Evolutionary conservation across 768 basidiomycete species (phyloP).

Genomic region (Calocera cornea): DNA sequence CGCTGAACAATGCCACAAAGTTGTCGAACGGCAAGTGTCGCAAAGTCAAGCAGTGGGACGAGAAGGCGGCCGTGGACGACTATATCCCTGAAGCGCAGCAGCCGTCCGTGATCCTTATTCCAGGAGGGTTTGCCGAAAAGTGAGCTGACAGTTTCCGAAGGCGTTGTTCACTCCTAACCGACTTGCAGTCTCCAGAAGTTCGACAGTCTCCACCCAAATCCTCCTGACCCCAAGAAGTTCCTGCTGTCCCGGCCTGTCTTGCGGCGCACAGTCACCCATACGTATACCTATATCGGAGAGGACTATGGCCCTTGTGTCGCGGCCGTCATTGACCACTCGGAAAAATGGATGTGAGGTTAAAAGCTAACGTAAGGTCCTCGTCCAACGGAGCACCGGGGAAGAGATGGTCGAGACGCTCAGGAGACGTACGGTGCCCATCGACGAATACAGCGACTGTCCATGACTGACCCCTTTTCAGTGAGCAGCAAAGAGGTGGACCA

Average conservation of each 20-base stretch:
- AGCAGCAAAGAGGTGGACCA: background rate
- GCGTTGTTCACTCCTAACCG: background rate
- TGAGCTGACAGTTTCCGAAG: background rate
- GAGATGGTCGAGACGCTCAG: background rate
- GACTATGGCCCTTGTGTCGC: background rate
- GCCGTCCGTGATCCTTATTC: background rate
- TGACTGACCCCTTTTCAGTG: background rate
- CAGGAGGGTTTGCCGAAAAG: background rate
- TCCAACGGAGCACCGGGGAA: background rate
- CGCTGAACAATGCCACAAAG: background rate
- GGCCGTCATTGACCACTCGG: background rate
- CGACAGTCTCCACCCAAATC: background rate
- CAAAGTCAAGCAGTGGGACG: background rate
- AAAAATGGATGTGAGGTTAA: background rate
- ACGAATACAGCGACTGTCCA: background rate
- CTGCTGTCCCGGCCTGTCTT: background rate
- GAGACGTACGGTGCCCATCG: background rate
- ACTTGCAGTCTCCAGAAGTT: background rate
- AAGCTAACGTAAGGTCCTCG: background rate
- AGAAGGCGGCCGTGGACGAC: background rate
- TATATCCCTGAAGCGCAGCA: background rate
- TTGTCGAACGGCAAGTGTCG: background rate
- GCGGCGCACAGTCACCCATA: background rate
- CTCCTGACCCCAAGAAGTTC: background rate
- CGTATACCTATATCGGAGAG: background rate